A percentile compares a stretch with the other conserved stretches of the same genome.
These are phyloP conservation scores for Hygrophorus russula DNA, from an alignment of 768 basidiomycete species.

Conservation along the genomic window DNA sequence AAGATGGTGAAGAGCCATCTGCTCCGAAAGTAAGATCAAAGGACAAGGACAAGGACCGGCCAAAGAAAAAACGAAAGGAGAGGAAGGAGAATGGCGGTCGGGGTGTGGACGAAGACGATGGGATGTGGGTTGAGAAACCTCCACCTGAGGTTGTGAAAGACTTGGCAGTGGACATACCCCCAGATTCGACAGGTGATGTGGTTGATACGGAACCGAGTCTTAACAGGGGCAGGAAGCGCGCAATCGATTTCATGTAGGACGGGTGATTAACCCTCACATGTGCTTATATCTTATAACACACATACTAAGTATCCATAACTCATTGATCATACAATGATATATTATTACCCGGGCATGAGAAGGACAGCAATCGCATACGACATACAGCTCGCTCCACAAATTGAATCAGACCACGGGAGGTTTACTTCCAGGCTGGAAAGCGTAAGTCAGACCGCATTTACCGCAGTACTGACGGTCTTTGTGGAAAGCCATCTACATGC, in stretches of 20 bases:
- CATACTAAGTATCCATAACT: no score
- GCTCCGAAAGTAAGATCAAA: constrained; percentile 9
- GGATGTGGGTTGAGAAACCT: constrained; percentile 64
- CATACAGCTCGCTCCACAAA: not conserved
- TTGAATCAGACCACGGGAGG: constrained; percentile 51
- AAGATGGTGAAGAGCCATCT: constrained; percentile 31
- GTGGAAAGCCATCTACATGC: constrained; percentile 90
- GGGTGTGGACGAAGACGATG: constrained; percentile 34
- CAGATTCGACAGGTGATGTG: constrained; percentile 10
- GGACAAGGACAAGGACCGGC: constrained; percentile 22
- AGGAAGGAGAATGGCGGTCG: constrained; percentile 19
- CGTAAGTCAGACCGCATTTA: constrained; percentile 84
- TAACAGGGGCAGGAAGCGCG: constrained; percentile 49
- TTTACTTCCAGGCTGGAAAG: constrained; percentile 72
- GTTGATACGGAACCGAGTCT: constrained; percentile 14
- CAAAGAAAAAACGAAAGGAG: constrained; percentile 34
- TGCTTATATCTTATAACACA: no score
- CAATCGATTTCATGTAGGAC: constrained; percentile 62
- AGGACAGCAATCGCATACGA: not conserved
- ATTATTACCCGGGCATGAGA: not conserved
- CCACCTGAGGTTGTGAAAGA: constrained; percentile 36
- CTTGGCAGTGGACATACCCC: constrained; percentile 12
- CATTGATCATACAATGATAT: no score
- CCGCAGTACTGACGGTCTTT: constrained; percentile 97
- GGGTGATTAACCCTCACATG: no score